phyloP scores from a whole-genome alignment of 164 flowering plant genomes.

The Tinospora cordifolia region DNA sequence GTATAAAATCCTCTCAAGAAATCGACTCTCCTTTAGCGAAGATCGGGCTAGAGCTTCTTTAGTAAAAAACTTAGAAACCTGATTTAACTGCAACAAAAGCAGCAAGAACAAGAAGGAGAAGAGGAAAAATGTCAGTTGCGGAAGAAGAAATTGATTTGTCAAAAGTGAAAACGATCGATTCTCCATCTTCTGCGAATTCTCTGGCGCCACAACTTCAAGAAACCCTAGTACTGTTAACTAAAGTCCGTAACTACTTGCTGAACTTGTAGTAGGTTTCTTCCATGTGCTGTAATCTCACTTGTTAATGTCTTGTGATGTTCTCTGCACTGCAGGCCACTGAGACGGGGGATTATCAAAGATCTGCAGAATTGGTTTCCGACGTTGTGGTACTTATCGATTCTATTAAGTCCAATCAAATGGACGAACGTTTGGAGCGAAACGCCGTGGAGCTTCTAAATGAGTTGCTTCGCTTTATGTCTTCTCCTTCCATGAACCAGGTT shows the following conservation, averaged over 20 bases:
- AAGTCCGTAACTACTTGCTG: constrained; percentile 20
- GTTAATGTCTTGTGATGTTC: neutral
- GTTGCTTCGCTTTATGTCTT: constrained; percentile 27
- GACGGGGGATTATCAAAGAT: constrained; percentile 26
- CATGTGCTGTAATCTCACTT: neutral
- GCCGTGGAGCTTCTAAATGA: constrained; percentile 37
- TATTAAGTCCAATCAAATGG: constrained; percentile 17
- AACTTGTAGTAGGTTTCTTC: neutral
- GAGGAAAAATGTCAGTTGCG: neutral
- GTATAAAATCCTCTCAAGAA: too few relatives aligned
- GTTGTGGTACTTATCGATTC: constrained; percentile 40
- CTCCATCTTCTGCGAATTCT: constrained; percentile 9
- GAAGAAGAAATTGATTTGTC: neutral
- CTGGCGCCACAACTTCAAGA: constrained; percentile 24
- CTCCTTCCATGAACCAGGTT: constrained; percentile 51
- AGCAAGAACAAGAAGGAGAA: too few relatives aligned
- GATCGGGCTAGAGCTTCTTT: too few relatives aligned
- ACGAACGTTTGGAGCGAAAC: constrained; percentile 19
- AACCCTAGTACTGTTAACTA: constrained; percentile 28
- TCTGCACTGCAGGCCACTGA: constrained; percentile 29
- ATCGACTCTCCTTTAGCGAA: too few relatives aligned
- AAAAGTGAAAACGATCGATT: neutral
- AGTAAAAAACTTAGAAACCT: too few relatives aligned
- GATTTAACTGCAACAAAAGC: too few relatives aligned
- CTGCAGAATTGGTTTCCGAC: constrained; percentile 23